A percentile compares a stretch with the other conserved stretches of the same genome.
Evolutionary conservation across 441 rosid genomes (phyloP).

Genomic region (Erodium trifolium): DNA sequence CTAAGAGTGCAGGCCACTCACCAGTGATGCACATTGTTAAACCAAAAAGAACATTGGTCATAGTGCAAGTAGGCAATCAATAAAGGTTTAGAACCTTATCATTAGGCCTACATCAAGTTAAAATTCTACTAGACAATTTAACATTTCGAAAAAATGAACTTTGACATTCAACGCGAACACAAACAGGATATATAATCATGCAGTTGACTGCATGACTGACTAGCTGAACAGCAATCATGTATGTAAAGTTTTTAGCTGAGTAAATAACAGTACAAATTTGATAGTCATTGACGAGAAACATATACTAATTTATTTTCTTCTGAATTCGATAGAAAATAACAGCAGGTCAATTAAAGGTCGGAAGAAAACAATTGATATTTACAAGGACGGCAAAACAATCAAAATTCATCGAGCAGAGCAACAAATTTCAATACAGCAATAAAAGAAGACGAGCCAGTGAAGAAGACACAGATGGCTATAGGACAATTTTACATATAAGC

Average conservation of each 20-base stretch:
- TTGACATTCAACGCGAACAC: background rate
- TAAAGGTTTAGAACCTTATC: background rate
- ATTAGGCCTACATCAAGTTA: background rate
- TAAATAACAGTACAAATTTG: background rate
- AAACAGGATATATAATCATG: background rate
- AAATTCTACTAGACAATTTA: background rate
- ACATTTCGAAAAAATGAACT: background rate
- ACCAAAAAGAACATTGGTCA: no score
- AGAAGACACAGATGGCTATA: background rate
- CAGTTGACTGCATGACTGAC: background rate
- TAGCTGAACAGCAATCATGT: background rate
- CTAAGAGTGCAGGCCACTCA: no score
- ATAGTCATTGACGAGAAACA: background rate
- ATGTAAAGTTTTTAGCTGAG: background rate
- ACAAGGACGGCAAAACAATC: no score
- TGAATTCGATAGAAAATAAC: background rate
- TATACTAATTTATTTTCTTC: background rate
- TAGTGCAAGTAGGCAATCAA: no score
- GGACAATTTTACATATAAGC: background rate
- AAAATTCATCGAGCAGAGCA: background rate
- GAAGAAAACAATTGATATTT: background rate
- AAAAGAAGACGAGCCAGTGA: background rate
- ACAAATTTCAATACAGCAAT: background rate
- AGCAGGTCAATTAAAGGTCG: background rate
- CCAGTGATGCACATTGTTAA: no score